Evolutionary conservation across 73 alveolate species (phyloP), one percentile per base, ranked within the genome.

Genomic region (Urostyla sp.): DNA sequence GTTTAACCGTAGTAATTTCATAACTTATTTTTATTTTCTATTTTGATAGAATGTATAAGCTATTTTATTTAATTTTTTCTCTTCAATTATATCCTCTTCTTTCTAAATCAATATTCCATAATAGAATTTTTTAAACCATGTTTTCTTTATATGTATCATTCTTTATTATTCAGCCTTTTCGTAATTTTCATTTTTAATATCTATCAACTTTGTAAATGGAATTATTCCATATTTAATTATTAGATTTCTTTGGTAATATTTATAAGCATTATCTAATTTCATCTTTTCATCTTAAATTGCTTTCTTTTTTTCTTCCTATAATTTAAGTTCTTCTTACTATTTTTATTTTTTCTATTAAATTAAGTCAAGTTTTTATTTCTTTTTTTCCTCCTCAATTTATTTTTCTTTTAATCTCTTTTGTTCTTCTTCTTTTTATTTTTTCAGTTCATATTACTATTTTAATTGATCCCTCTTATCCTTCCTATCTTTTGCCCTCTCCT

Each of bases 321-420:
- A 43, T 63, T 43, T 3, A 7, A 38, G 20, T 38, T 34, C 79
- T 38, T 63, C 79, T 40, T 23, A 15, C 7, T 38, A 43, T 32
- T 21, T 63, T 3, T 43, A 23, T 63, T 15, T 38, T 23, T 63
- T 63, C 21, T 1, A 5, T 38, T 63, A 57, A 24, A 57, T 36
- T 50, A 43, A 57, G 2, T 63, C 61, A 24, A 43, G 45, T 6
- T 43, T 8, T 38, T 63, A 43, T 43, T 63, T 63, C 79, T 63
- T 63, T 38, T 63, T 63, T 24, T 63, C 79, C 26, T 63, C 79
- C 44, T 63, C 79, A 3, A 18, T 63, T 43, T 63, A 18, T 8
- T 21, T 28, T 38, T 37, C 60, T 16, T 3, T 28, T 16, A 28
- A 32, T 37, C 37, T 63, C 44, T 63, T 63, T 23, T 63, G 61